Evolutionary conservation across 345 rosid species (phyloP).

Genomic region (Arabidopsis arenosa): DNA sequence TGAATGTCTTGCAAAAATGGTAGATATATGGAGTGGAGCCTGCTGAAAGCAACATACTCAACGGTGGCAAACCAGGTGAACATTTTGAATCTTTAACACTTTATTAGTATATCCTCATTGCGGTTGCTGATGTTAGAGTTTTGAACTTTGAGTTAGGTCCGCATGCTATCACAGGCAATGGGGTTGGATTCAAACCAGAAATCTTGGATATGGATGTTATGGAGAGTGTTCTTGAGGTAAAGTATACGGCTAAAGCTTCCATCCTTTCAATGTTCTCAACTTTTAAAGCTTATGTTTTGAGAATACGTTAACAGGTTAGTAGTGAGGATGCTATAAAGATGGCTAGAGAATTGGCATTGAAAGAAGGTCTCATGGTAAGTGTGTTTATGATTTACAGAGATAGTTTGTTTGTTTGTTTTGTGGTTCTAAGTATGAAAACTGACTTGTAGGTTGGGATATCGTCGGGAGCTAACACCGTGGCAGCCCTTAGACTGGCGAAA

Average conservation of each 20-base stretch:
- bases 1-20: neutral
- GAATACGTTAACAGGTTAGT: conserved; percentile 59
- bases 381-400: neutral
- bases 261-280: neutral
- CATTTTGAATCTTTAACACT: neutral
- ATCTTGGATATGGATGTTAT: conserved; percentile 93
- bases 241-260: conserved; percentile 2
- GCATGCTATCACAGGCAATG: conserved; percentile 92
- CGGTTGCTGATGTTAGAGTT: conserved; percentile 10
- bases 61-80: conserved; percentile 97
- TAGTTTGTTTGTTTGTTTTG: neutral
- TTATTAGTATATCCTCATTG: neutral
- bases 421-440: conserved; percentile 16
- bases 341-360: conserved; percentile 94
- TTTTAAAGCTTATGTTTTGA: conserved; percentile 15
- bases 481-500: conserved; percentile 77
- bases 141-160: conserved; percentile 64
- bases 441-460: conserved; percentile 87
- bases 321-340: conserved; percentile 91
- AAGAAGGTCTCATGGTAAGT: conserved; percentile 94
- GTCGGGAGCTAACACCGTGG: conserved; percentile 93
- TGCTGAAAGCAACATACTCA: conserved; percentile 86
- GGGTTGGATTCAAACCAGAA: conserved; percentile 97
- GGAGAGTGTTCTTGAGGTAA: conserved; percentile 90
- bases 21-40: conserved; percentile 99